These are phyloP conservation scores for Magnolia officinalis DNA, from an alignment of 164 flowering plant genomes.

Conservation along the genomic window DNA sequence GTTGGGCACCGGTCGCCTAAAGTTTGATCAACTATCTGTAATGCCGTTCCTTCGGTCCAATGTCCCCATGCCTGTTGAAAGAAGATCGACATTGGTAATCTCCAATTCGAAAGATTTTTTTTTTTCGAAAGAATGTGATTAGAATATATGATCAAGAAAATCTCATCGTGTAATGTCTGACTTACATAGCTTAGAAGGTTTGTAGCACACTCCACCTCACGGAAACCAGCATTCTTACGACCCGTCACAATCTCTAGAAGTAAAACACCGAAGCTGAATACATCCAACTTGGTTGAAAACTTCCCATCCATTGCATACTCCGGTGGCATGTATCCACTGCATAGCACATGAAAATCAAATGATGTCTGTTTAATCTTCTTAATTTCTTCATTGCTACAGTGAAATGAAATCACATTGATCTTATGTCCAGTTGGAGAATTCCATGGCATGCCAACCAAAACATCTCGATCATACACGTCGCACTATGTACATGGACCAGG, in stretches of 20 bases:
- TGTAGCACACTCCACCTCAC: background rate
- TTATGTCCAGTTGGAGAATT: no score
- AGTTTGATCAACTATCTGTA: constrained; percentile 34
- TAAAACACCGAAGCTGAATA: constrained; percentile 8
- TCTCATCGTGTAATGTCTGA: background rate
- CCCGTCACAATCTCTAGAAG: constrained; percentile 13
- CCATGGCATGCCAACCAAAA: background rate
- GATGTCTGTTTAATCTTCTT: no score
- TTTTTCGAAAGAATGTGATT: background rate
- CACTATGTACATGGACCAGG: background rate
- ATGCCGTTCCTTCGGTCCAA: constrained; percentile 30
- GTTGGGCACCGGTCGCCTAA: constrained; percentile 6
- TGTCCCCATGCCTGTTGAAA: constrained; percentile 39
- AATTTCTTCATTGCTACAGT: background rate
- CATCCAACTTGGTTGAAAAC: constrained; percentile 10
- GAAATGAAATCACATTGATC: background rate
- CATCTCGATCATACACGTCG: no score
- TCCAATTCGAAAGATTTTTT: no score
- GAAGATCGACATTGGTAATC: background rate
- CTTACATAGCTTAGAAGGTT: constrained; percentile 9
- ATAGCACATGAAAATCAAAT: background rate
- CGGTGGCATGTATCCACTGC: constrained; percentile 16
- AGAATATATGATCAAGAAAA: background rate
- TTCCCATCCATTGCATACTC: constrained; percentile 14
- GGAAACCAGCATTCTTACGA: background rate